phyloP scores from a whole-genome alignment of 1,284 basidiomycete species.

The Cutaneotrichosporon arboriforme region DNA sequence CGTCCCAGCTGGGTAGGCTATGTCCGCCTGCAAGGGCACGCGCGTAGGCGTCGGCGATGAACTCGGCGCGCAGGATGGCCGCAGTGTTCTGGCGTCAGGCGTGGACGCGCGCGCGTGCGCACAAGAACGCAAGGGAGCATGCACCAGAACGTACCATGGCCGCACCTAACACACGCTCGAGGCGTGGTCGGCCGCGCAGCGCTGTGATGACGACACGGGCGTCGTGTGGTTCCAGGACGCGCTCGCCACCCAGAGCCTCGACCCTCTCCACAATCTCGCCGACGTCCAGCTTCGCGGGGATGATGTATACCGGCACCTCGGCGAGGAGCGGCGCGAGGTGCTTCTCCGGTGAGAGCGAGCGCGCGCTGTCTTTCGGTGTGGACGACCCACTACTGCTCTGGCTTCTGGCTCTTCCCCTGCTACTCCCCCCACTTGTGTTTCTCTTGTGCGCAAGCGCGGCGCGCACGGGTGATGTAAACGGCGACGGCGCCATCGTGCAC shows the following conservation, averaged over 20 bases:
- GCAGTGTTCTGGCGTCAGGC: conserved; percentile 19
- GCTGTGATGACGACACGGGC: conserved; percentile 35
- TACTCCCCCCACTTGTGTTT: not conserved
- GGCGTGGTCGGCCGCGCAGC: conserved; percentile 35
- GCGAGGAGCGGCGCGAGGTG: conserved; percentile 37
- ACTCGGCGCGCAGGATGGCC: conserved; percentile 28
- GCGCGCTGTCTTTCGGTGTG: too few relatives aligned
- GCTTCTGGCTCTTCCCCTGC: too few relatives aligned
- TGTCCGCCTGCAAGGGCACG: not conserved
- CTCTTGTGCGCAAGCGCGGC: not conserved
- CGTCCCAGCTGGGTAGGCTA: conserved; percentile 15
- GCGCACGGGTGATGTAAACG: too few relatives aligned
- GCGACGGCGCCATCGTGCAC: too few relatives aligned
- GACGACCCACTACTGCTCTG: too few relatives aligned
- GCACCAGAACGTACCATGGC: conserved; percentile 3
- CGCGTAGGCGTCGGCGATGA: conserved; percentile 29
- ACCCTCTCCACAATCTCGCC: conserved; percentile 22
- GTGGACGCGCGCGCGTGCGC: not conserved
- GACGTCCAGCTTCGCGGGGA: conserved; percentile 41
- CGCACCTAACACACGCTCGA: conserved; percentile 26
- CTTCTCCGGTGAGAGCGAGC: not conserved
- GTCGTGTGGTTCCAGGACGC: conserved; percentile 18
- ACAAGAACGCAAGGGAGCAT: too few relatives aligned
- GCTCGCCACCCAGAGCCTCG: conserved; percentile 39
- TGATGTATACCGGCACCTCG: conserved; percentile 36